These are phyloP conservation scores for Circinella umbellata DNA, from an alignment of 371 early-diverging fungal genomes.

Conservation along the genomic window DNA sequence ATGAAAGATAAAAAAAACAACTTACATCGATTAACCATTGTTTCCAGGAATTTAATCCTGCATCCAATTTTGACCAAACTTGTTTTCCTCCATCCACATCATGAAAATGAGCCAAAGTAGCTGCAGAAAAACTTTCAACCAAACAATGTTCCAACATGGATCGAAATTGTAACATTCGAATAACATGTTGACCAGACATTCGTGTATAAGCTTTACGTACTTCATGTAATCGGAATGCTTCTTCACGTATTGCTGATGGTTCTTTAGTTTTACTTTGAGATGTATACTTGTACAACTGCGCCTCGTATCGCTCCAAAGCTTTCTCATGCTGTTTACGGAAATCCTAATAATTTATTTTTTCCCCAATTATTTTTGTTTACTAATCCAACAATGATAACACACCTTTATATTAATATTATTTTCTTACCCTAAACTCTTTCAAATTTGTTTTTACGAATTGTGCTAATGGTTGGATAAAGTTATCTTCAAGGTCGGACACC, in stretches of 20 bases:
- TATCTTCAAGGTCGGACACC: slow-evolving; percentile 65
- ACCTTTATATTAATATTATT: background rate
- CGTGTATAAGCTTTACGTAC: slow-evolving; percentile 67
- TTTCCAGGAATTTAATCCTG: slow-evolving; percentile 40
- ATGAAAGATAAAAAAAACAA: background rate
- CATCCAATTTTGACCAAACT: slow-evolving; percentile 43
- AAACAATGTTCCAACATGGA: slow-evolving; percentile 45
- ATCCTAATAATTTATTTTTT: slow-evolving; percentile 33
- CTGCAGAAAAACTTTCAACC: slow-evolving; percentile 45
- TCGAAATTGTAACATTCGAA: slow-evolving; percentile 49
- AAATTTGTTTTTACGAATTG: slow-evolving; percentile 67
- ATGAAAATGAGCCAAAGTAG: slow-evolving; percentile 40
- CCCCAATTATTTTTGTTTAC: background rate
- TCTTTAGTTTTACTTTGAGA: slow-evolving; percentile 70
- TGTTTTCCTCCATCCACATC: slow-evolving; percentile 42
- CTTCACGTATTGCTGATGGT: slow-evolving; percentile 67
- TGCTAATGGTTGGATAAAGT: slow-evolving; percentile 63
- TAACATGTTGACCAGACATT: slow-evolving; percentile 52
- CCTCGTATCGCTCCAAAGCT: slow-evolving; percentile 67
- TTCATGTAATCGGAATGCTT: slow-evolving; percentile 72
- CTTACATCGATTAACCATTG: slow-evolving; percentile 49
- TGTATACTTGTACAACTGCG: slow-evolving; percentile 61
- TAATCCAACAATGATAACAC: no score
- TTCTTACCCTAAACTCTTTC: slow-evolving; percentile 26
- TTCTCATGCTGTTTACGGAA: slow-evolving; percentile 63